Percentiles rank a stretch among this genome's conserved stretches.
These are phyloP conservation scores for Cucumis hystrix DNA, from an alignment of 306 rosid genomes.

Conservation along the genomic window DNA sequence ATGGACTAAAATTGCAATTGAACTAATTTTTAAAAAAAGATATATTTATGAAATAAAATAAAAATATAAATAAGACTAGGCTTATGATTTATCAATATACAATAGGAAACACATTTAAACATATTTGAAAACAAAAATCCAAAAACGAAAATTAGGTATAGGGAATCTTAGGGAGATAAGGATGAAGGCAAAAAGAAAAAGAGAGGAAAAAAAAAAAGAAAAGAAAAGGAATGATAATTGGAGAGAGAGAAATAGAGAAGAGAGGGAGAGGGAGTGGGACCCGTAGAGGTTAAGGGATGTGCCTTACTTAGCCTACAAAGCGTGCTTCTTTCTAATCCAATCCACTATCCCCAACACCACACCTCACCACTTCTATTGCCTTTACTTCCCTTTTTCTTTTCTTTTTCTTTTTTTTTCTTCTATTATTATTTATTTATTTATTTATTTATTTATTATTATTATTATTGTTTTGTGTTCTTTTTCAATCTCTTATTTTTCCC, in stretches of 20 bases:
- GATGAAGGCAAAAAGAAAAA: neutral
- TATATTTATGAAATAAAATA: no score
- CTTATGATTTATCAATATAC: no score
- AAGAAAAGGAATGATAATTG: neutral
- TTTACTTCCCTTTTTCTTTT: neutral
- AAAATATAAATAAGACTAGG: no score
- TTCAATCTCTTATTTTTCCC: neutral
- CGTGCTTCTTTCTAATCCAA: constrained; percentile 2
- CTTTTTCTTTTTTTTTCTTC: neutral
- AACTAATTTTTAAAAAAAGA: no score
- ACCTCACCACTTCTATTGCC: neutral
- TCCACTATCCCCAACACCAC: constrained; percentile 2
- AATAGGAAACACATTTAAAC: no score
- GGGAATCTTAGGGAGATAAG: neutral
- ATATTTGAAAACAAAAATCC: no score
- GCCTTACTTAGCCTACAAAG: constrained; percentile 7
- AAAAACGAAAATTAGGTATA: neutral
- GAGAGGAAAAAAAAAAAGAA: neutral
- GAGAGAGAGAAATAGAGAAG: neutral
- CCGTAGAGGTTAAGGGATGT: neutral
- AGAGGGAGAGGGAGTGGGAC: neutral
- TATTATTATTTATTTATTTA: neutral
- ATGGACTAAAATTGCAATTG: no score
- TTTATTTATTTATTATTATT: neutral
- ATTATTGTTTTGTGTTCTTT: neutral